phyloP scores from a whole-genome alignment of 176 grass and related monocot species.

The Microstegium vimineum region DNA sequence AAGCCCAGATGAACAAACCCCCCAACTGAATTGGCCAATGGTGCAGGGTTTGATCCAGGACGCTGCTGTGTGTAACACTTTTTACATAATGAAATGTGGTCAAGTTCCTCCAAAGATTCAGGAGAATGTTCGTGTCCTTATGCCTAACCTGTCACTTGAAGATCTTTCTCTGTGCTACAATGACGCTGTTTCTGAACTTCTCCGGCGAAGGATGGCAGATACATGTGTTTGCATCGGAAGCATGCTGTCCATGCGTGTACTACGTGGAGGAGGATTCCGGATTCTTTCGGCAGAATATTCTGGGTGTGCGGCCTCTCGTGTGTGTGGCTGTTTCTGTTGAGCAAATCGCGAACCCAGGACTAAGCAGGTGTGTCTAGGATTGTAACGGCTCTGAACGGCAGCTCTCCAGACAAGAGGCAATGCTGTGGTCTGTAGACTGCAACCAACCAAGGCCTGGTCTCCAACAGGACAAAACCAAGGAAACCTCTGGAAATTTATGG shows the following conservation, averaged over 20 bases:
- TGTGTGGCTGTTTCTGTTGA: neutral
- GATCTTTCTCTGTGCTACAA: neutral
- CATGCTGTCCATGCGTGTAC: neutral
- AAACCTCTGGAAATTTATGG: neutral
- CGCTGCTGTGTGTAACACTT: constrained; percentile 16
- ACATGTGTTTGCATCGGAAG: neutral
- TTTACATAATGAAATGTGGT: neutral
- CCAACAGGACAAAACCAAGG: neutral
- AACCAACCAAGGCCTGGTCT: neutral
- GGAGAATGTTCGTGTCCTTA: neutral
- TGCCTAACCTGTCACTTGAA: neutral
- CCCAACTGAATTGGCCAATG: constrained; percentile 22
- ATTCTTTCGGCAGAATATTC: neutral
- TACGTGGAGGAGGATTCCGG: neutral
- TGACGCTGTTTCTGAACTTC: neutral
- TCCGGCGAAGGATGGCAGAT: neutral
- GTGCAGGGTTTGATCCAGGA: neutral
- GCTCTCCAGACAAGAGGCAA: neutral
- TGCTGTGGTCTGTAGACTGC: neutral
- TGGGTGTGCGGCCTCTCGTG: neutral
- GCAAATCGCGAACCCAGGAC: neutral
- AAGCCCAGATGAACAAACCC: constrained; percentile 1
- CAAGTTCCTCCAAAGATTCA: neutral
- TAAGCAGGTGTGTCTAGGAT: neutral
- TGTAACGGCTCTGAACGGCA: neutral